Conservation (phyloP, 371 early-diverging fungal genomes). For the Zychaea mexicana region DNA sequence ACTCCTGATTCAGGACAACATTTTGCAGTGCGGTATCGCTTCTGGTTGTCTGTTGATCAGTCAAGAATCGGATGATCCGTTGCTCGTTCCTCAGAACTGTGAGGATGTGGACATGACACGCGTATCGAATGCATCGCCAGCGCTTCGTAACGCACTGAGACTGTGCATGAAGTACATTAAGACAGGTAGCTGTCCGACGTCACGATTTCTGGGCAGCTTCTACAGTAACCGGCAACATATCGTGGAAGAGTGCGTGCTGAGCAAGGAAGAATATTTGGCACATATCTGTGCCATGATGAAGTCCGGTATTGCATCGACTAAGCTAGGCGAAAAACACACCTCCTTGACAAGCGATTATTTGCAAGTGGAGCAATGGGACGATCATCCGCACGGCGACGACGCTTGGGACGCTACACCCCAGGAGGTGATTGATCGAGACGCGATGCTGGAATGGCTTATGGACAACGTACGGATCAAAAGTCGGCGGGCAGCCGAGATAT, state of each 20-base stretch:
- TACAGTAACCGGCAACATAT: constrained; percentile 17
- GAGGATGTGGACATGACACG: not conserved
- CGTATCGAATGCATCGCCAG: constrained; percentile 4
- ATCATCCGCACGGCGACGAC: not conserved
- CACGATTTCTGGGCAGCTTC: constrained; percentile 35
- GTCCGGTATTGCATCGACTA: constrained; percentile 9
- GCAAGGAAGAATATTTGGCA: constrained; percentile 40
- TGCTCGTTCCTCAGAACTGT: not conserved
- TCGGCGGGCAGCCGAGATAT: constrained; percentile 18
- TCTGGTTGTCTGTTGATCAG: constrained; percentile 42
- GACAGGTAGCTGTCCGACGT: constrained; percentile 25
- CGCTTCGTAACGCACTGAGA: constrained; percentile 24
- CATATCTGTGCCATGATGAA: constrained; percentile 53
- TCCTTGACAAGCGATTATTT: not conserved
- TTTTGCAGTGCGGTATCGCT: constrained; percentile 43
- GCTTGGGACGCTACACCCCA: constrained; percentile 14
- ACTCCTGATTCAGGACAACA: constrained; percentile 40
- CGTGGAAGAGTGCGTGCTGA: constrained; percentile 29
- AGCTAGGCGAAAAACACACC: not conserved
- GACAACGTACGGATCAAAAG: constrained; percentile 35
- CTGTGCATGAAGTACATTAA: constrained; percentile 24
- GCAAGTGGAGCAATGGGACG: constrained; percentile 4
- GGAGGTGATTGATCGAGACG: constrained; percentile 33
- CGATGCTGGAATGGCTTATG: constrained; percentile 41
- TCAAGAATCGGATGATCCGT: constrained; percentile 25